These are phyloP conservation scores for Sporothrix inflata DNA, from an alignment of 2,329 filamentous ascomycete genomes.

Conservation along the genomic window DNA sequence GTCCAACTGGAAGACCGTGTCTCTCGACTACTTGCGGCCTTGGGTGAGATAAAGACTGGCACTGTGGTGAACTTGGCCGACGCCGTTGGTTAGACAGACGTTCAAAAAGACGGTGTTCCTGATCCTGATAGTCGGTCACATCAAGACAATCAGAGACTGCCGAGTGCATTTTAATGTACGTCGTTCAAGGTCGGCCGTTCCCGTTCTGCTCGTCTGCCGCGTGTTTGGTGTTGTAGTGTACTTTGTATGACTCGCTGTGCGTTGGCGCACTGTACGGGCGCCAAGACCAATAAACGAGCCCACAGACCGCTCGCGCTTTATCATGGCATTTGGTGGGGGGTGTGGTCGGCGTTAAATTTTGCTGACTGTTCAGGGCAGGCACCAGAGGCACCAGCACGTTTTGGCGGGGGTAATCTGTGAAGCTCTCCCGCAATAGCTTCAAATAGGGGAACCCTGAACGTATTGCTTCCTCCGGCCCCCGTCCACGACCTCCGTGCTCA, in stretches of 20 bases:
- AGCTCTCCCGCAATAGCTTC: constrained; percentile 8
- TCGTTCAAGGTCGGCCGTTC: not conserved
- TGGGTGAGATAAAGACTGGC: not conserved
- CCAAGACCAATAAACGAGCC: not conserved
- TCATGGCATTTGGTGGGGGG: not conserved
- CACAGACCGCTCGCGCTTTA: not conserved
- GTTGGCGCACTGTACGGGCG: constrained; percentile 14
- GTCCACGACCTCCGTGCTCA: not conserved
- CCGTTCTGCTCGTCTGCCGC: not conserved
- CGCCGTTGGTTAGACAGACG: no score
- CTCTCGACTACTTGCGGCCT: not conserved
- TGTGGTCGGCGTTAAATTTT: not conserved
- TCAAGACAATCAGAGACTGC: no score
- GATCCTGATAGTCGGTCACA: no score
- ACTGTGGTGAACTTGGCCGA: no score
- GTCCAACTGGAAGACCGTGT: not conserved
- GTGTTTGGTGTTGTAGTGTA: no score
- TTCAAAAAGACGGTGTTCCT: no score
- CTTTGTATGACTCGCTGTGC: not conserved
- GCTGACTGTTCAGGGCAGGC: constrained; percentile 17
- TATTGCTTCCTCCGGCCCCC: not conserved
- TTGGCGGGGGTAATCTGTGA: not conserved
- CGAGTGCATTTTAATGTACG: no score
- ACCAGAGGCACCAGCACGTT: not conserved
- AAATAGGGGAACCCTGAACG: not conserved